Evolutionary conservation across 2,329 filamentous ascomycete species (phyloP), one percentile per base, ranked within the genome.

Genomic region (Ophiostoma tasmaniense): DNA sequence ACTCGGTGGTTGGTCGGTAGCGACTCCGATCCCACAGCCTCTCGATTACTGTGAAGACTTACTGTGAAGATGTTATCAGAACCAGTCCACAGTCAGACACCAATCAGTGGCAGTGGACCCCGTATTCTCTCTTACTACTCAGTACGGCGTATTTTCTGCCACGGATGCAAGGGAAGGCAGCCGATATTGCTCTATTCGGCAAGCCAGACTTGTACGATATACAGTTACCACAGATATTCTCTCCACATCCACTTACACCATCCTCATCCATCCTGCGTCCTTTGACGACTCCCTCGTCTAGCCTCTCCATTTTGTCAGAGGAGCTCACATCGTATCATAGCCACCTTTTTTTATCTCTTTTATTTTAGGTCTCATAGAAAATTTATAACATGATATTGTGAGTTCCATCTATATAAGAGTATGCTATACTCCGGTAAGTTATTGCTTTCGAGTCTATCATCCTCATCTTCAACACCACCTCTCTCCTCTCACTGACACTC

Each of bases 201-300:
- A 61, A 61, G 55, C 13, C 55, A 30, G 55, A 55, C 50, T 55
- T 55, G 10, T 30, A 17, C 52, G 7, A 25, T 11, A 10, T 30
- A 17, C 52, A 6, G 52, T 10, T 28, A 59, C 52, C 59, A 62
- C 10, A n/a, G 14, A 62, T 62, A 17, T n/a, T 62, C 30, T 37
- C 28, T 62, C 59, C 59, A 35, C 59, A 33, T 33, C 61, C 61
- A 64, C 61, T 64, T 64, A 64, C 61, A 64, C 61, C 33, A n/a
- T 33, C 33, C 33, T 62, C 25, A 30, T 30, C 55, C 28, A 30
- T 30, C n/a, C 55, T 62, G 28, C 55, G 59, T 37, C 20, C 20
- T 37, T 64, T 17, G 30, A 13, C 13, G 13, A n/a, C 33, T 13
- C 61, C 61, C 20, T 37, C 61, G 28, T 64, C 61, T 64, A 64